Evolutionary conservation across 176 grass and related monocot species (phyloP), one percentile per base, ranked within the genome.

Genomic region (Oryza brachyantha): DNA sequence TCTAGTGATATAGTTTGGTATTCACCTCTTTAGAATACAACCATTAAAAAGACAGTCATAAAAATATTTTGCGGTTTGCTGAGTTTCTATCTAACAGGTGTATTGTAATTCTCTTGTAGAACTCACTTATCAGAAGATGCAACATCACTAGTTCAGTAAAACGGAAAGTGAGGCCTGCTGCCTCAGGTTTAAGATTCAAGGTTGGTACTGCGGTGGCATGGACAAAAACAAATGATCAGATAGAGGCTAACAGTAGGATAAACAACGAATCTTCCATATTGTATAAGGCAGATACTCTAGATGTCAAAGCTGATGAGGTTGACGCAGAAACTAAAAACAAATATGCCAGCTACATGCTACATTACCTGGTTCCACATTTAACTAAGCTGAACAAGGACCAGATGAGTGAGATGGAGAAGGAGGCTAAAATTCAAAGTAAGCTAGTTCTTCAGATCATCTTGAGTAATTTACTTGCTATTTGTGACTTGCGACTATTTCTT

Each of bases 321-420:
- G 76, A 79, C 29, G 17, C 16, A 77, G 77, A 89, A 72, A 77
- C 58, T 32, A 76, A 72, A 72, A 35, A 10, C 25, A 85, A 81
- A 46, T 77, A 88, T 37, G 78, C 80, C 10, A 85, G 63, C 29
- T 96, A 96, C 43, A 32, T 89, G 19, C 76, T 96, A 78, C 66
- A 88, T 55, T 76, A 90, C 62, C 61, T 96, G 62, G 28, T 92
- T 21, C 93, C 93, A 57, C 82, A 69, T 84, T 69, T 96, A 68
- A 84, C 16, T 59, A 46, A 84, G 3, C 28, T 92, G 7, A 90
- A 88, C 74, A 58, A 70, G 29, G 84, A 92, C 14, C 93, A 96
- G 46, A 76, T 83, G 74, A 16, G 64, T 45, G 93, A 92, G 85
- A 87, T n/a, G 78, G 58, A 80, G 77, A 50, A 76, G 7, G 93